Evolutionary conservation across 441 rosid genomes (phyloP).

Genomic region (Arabidopsis hybrid): DNA sequence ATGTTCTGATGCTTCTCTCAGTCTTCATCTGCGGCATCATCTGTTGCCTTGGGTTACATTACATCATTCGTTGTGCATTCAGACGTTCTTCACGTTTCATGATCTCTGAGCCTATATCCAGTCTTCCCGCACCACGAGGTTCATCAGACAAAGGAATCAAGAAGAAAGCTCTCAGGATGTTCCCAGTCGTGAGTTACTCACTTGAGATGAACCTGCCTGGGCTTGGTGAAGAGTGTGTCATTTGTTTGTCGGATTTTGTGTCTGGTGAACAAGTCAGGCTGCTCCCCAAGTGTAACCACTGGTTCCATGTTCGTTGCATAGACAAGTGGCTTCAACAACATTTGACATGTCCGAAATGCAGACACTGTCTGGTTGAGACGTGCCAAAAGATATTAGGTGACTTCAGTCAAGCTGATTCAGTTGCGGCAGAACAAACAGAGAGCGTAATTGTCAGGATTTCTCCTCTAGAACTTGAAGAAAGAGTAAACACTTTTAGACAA

Average conservation of each 20-base stretch:
- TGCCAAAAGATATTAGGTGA: conserved; percentile 45
- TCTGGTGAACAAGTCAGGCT: conserved; percentile 39
- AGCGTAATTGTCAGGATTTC: conserved; percentile 30
- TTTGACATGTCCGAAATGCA: conserved; percentile 45
- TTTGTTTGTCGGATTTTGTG: conserved; percentile 43
- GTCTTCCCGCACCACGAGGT: conserved; percentile 33
- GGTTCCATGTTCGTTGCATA: conserved; percentile 45
- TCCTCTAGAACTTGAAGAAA: conserved; percentile 42
- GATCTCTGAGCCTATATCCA: conserved; percentile 37
- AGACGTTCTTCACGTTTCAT: conserved; percentile 43
- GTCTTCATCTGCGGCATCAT: conserved; percentile 59
- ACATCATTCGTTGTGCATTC: conserved; percentile 50
- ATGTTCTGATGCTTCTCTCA: conserved; percentile 53
- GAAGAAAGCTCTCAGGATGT: conserved; percentile 56
- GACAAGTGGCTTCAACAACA: conserved; percentile 46
- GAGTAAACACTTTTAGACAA: conserved; percentile 38
- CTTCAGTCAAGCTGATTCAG: conserved; percentile 35
- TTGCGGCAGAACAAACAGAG: conserved; percentile 28
- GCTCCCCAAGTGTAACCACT: conserved; percentile 48
- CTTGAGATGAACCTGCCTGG: conserved; percentile 36
- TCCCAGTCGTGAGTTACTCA: conserved; percentile 57
- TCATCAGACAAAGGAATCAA: conserved; percentile 54
- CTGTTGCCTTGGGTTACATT: conserved; percentile 57
- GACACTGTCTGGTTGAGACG: conserved; percentile 43
- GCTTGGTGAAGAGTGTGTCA: conserved; percentile 43